Base-by-base conservation (phyloP, 2,329 filamentous ascomycete genomes). In the Aspergillus sp. region DNA sequence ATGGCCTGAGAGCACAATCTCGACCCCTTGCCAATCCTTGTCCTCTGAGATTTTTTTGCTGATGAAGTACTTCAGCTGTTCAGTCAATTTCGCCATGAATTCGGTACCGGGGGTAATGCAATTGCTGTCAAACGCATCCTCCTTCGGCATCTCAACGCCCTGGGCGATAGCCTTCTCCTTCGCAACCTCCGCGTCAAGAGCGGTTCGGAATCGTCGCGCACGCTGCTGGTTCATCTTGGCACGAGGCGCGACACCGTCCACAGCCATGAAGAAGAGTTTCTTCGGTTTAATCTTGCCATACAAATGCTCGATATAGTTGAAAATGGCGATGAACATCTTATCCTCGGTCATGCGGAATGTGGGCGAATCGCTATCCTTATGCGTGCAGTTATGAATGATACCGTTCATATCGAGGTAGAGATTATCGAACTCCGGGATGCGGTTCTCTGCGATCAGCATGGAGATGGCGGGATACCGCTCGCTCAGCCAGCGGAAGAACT, bases 181-280 rank as follows among this genome's bases (percentile, higher is more conserved):
- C 54, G 92, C 91, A 61, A 84, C 82, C 72, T 99, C 94, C 51
- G 84, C 89, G 67, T 99, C 95, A 47, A 96, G 79, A 38, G 94
- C 94, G 20, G 94, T 97, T 66, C 94, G 85, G 73, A 99, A 99
- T 69, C 94, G 88, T 66, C 94, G 87, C 52, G 94, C 89, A 63
- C 94, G 90, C 76, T 99, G 94, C 74, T 99, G 94, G 73, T 99
- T 99, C 94, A 99, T 99, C 81, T 99, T 99, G 63, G 94, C 94
- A 65, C 94, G 88, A 16, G 94, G 95, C 19, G 94, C 94, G 56
- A 99, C 95, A 65, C 94, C 94, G 67, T 99, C 94, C 60, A 99
- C 94, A 47, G 94, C 95, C 94, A 99, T 99, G 79, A 96, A 99
- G 77, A 99, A 99, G 33, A 99, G 83, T 79, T 96, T 87, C 76